Conservation (phyloP, 179 eudicot genomes). For the Drosera spatulata region DNA sequence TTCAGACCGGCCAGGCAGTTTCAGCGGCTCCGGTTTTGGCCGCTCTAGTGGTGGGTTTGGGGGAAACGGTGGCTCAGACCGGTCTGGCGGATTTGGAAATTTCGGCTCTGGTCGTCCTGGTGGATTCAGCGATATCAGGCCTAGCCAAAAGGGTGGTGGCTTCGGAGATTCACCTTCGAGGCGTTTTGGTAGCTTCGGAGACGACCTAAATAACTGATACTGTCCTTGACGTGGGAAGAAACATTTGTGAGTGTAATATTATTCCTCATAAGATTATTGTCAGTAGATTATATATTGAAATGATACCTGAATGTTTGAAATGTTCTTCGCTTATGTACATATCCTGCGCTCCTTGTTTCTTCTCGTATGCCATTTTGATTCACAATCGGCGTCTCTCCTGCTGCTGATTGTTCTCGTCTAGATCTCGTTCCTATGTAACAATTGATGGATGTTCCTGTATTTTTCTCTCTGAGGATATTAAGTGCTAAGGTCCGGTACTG, state of each 20-base stretch:
- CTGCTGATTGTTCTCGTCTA: too few relatives aligned
- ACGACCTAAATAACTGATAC: constrained; percentile 8
- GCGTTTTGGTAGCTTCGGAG: constrained; percentile 41
- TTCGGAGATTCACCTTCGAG: constrained; percentile 15
- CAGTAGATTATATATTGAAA: too few relatives aligned
- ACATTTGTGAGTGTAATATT: constrained; percentile 12
- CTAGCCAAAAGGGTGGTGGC: constrained; percentile 16
- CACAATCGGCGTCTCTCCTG: too few relatives aligned
- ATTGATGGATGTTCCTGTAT: too few relatives aligned
- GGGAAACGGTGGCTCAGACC: constrained; percentile 20
- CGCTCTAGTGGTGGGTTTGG: constrained; percentile 24
- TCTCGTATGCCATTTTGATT: too few relatives aligned
- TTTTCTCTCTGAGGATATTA: too few relatives aligned
- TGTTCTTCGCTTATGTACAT: too few relatives aligned
- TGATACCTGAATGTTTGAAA: too few relatives aligned
- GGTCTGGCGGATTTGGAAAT: constrained; percentile 31
- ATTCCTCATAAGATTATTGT: too few relatives aligned
- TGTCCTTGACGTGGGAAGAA: constrained; percentile 6
- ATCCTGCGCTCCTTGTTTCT: too few relatives aligned
- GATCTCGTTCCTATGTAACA: too few relatives aligned
- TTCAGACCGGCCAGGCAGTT: constrained; percentile 15
- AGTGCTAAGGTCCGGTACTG: too few relatives aligned
- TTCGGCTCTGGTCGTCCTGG: constrained; percentile 29
- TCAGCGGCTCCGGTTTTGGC: constrained; percentile 12
- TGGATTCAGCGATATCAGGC: constrained; percentile 22